Evolutionary conservation across 2,329 filamentous ascomycete species (phyloP), one percentile per base, ranked within the genome.

Genomic region (Aspergillus chevalieri): DNA sequence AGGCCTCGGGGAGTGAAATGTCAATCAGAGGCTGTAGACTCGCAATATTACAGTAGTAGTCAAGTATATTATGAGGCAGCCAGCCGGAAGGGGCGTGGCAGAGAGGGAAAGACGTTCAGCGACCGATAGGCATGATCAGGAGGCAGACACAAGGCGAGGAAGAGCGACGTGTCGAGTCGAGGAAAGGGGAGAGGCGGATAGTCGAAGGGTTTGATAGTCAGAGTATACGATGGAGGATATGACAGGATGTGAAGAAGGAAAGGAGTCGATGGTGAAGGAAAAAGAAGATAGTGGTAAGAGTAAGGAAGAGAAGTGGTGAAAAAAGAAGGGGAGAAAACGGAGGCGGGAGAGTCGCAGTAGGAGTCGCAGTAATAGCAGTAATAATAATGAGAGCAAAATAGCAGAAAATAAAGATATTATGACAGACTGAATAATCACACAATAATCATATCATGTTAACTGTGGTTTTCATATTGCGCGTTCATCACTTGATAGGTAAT

Each of bases 81-180:
- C 58, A 60, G 58, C 59, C 54, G 50, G 47, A 46, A 41, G 49
- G 51, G 54, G 53, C 57, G 56, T 55, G 57, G 58, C 52, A 62
- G 52, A 45, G 33, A 30, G 26, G 10, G 12, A 30, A 30, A 30
- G 26, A 30, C 34, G 48, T 59, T 57, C 52, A 62, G 48, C 54
- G 58, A 53, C 53, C 44, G 57, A 57, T 57, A 54, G 50, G 52
- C 59, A 62, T 62, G 55, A 55, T 62, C 54, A 52, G 50, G 46
- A 44, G 46, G 50, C 49, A 26, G 33, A 24, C 19, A 46, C 46
- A 24, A 33, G 48, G 46, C 26, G 44, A 47, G 48, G 45, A 43
- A 36, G 42, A 45, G 44, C 41, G 45, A 53, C 46, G 53, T 49
- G 53, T 12, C 17, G 24, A 12, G 26, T 34, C 5, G 56, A 55